Evolutionary conservation across 2,329 filamentous ascomycete genomes (phyloP).

Genomic region (Paraphoma sp.): DNA sequence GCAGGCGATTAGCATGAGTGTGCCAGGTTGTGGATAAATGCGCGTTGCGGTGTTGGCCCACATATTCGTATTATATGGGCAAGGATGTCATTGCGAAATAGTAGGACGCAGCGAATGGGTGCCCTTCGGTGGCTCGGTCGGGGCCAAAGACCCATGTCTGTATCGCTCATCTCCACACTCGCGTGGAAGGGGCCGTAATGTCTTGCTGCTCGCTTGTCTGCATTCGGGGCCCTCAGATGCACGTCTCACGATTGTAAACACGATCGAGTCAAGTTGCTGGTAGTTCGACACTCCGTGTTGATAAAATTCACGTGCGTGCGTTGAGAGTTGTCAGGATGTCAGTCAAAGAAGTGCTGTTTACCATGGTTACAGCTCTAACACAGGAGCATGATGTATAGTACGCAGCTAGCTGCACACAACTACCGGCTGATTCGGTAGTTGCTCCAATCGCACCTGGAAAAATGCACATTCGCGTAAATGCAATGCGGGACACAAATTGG

Average conservation of each 20-base stretch:
- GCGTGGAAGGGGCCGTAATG: not conserved
- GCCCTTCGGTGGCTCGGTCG: not conserved
- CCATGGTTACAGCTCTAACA: not conserved
- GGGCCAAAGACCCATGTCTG: not conserved
- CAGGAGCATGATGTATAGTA: not conserved
- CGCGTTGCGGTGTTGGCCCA: conserved; percentile 5
- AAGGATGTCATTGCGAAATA: not conserved
- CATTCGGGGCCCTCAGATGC: not conserved
- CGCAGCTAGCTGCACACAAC: not conserved
- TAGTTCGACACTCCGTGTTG: not conserved
- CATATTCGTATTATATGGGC: not conserved
- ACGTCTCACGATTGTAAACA: not conserved
- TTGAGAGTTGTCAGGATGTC: too few species aligned
- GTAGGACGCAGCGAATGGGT: not conserved
- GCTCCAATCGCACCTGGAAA: not conserved
- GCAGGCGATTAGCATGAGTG: not conserved
- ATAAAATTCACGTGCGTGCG: not conserved
- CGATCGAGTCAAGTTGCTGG: not conserved
- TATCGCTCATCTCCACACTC: not conserved
- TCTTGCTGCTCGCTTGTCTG: not conserved
- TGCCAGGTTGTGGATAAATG: conserved; percentile 14
- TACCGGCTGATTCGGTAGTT: conserved; percentile 10
- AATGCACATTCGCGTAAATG: not conserved
- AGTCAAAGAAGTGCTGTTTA: too few species aligned
- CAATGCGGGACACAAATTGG: not conserved